These are phyloP conservation scores for Scalesia atractyloides DNA, from an alignment of 129 eudicot genomes.

Conservation along the genomic window DNA sequence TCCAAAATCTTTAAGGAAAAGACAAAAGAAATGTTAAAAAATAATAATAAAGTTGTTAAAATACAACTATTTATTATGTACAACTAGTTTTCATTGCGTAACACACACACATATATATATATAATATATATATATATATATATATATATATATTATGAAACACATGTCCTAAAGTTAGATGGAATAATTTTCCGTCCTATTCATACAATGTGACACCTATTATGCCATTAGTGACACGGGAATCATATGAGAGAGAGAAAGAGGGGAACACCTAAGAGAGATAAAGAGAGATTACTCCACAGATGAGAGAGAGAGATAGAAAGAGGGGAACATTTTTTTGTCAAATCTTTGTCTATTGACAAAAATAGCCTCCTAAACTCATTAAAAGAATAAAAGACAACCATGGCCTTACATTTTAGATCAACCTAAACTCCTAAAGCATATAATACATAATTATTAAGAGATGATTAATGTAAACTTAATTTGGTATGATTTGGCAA, in stretches of 20 bases:
- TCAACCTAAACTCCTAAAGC: background rate
- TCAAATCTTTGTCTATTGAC: slow-evolving; percentile 23
- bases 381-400: background rate
- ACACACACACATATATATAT: too few species aligned
- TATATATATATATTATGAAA: background rate
- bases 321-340: background rate
- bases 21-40: too few species aligned
- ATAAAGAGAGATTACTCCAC: background rate
- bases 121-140: too few species aligned
- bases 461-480: background rate
- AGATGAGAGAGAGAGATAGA: background rate
- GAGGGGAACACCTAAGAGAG: slow-evolving; percentile 13
- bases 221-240: slow-evolving; percentile 37
- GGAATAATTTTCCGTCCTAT: slow-evolving; percentile 12
- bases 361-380: slow-evolving; percentile 25
- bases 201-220: slow-evolving; percentile 29
- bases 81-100: too few species aligned
- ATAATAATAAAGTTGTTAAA: too few species aligned
- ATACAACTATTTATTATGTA: too few species aligned
- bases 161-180: slow-evolving; percentile 7
- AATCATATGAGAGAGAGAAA: slow-evolving; percentile 34
- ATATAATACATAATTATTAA: background rate
- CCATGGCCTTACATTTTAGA: slow-evolving; percentile 14
- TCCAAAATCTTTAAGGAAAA: too few species aligned
- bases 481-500: background rate